A percentile compares a stretch with the other conserved stretches of the same genome.
Conservation (phyloP, 192 early-diverging fungal genomes). For the Backusella westeae region DNA sequence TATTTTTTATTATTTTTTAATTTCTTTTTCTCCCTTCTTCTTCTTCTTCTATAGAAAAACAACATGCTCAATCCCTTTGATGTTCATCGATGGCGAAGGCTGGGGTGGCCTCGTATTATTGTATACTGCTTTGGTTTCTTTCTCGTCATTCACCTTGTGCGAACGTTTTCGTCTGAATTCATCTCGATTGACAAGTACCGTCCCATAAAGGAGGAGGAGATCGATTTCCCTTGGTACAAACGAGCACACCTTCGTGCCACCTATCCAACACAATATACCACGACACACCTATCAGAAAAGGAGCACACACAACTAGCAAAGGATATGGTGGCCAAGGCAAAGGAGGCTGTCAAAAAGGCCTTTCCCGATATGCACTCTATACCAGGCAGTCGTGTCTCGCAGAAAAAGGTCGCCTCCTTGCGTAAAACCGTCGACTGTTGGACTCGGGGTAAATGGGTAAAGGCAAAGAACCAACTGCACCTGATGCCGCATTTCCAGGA, state of each 20-base stretch:
- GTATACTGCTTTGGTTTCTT: constrained; percentile 11
- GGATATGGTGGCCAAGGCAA: neutral
- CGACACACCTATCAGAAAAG: neutral
- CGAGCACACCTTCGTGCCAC: neutral
- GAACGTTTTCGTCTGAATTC: neutral
- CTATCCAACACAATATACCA: neutral
- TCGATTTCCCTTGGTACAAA: constrained; percentile 15
- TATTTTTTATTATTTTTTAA: neutral
- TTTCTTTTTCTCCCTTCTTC: neutral
- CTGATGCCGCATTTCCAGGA: constrained; percentile 32
- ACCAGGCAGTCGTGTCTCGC: neutral
- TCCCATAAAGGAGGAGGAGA: too few species aligned
- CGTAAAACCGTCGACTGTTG: constrained; percentile 23
- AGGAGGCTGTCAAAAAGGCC: neutral
- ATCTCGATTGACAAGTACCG: neutral
- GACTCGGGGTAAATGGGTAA: constrained; percentile 30
- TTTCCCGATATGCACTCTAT: neutral
- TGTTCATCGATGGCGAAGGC: constrained; percentile 1
- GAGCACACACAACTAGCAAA: neutral
- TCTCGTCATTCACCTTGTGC: constrained; percentile 6
- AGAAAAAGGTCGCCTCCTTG: neutral
- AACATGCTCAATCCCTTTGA: neutral
- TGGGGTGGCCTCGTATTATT: constrained; percentile 12
- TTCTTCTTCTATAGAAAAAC: neutral
- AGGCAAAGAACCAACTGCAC: neutral